Evolutionary conservation across 2,329 filamentous ascomycete species (phyloP).

Genomic region (Teratosphaeria nubilosa): DNA sequence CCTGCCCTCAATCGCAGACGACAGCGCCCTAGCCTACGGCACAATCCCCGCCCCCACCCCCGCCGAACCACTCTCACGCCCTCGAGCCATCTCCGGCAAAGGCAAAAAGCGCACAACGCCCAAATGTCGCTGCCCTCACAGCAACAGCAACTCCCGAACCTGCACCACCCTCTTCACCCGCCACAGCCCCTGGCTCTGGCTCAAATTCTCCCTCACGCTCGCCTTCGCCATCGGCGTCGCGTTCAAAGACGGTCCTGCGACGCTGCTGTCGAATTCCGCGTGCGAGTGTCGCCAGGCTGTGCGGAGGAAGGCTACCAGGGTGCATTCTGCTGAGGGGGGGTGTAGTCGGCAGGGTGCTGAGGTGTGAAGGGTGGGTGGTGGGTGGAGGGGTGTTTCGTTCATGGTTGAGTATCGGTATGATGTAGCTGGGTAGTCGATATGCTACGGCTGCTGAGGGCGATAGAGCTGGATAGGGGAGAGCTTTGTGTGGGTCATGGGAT

Average conservation of each 20-base stretch:
- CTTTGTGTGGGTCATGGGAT: too few relatives aligned
- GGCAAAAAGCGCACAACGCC: constrained; percentile 15
- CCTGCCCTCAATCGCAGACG: not conserved
- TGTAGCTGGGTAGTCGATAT: too few relatives aligned
- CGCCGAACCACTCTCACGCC: not conserved
- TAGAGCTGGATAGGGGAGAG: too few relatives aligned
- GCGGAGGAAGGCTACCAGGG: not conserved
- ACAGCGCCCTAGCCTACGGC: constrained; percentile 15
- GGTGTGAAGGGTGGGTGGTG: not conserved
- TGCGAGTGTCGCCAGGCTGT: constrained; percentile 1
- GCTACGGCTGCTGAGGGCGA: too few relatives aligned
- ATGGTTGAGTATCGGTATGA: too few relatives aligned
- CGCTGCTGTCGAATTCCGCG: constrained; percentile 20
- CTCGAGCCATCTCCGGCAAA: constrained; percentile 8
- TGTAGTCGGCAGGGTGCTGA: too few relatives aligned
- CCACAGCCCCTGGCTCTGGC: constrained; percentile 33
- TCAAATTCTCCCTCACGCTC: constrained; percentile 39
- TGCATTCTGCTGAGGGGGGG: not conserved
- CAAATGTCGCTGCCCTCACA: constrained; percentile 2
- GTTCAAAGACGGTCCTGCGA: constrained; percentile 36
- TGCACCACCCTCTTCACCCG: not conserved
- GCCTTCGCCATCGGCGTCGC: constrained; percentile 40
- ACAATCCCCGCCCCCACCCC: constrained; percentile 2
- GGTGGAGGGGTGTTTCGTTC: not conserved
- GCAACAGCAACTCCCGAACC: not conserved